Evolutionary conservation across 2,329 filamentous ascomycete species (phyloP).

Genomic region (Geosmithia putterillii): DNA sequence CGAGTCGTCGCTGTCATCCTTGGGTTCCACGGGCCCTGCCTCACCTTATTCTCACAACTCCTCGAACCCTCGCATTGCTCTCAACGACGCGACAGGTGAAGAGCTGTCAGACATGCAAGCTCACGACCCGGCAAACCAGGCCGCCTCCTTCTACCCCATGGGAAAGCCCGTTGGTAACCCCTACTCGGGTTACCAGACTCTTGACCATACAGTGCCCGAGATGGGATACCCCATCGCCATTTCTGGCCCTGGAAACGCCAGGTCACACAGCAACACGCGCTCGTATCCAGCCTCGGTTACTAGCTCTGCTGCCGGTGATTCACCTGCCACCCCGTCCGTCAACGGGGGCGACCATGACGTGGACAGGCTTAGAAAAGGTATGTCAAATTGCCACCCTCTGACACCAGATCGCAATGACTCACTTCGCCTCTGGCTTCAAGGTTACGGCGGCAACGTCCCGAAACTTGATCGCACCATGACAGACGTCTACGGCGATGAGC

Average conservation of each 20-base stretch:
- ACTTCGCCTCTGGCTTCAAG: conserved; percentile 47
- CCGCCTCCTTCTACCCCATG: conserved; percentile 27
- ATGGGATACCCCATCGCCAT: conserved; percentile 27
- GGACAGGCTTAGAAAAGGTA: conserved; percentile 43
- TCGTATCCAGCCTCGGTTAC: conserved; percentile 45
- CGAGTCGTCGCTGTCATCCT: conserved; percentile 48
- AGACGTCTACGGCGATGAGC: conserved; percentile 71
- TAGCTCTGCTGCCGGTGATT: conserved; percentile 45
- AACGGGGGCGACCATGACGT: conserved; percentile 35
- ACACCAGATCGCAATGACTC: conserved; percentile 32
- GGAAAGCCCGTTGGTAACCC: conserved; percentile 21
- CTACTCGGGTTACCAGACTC: conserved; percentile 28
- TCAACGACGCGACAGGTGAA: conserved; percentile 35
- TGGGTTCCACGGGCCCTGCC: conserved; percentile 46
- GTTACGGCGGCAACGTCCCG: conserved; percentile 42
- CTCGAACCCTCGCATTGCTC: conserved; percentile 45
- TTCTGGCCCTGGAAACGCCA: conserved; percentile 14
- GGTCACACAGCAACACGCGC: conserved; percentile 13
- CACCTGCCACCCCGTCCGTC: conserved; percentile 42
- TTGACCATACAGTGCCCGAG: conserved; percentile 23
- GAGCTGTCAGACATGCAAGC: conserved; percentile 28
- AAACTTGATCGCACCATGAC: conserved; percentile 81
- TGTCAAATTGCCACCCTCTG: conserved; percentile 10
- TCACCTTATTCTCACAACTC: conserved; percentile 45
- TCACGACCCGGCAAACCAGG: conserved; percentile 8